phyloP scores from a whole-genome alignment of 139 green algal species.

The Ulvella scutata region DNA sequence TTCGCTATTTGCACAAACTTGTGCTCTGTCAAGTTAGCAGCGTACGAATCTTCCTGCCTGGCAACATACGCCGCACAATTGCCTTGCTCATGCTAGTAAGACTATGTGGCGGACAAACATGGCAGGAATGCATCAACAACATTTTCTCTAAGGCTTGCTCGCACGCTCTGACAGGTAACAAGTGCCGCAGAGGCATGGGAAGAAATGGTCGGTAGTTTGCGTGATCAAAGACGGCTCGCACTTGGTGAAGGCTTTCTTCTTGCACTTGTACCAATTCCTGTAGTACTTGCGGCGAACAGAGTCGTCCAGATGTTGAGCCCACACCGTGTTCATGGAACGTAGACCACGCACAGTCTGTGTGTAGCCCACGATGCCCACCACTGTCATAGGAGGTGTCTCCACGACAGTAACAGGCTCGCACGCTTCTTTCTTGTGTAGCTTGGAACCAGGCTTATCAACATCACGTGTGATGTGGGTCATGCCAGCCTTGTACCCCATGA shows the following conservation, averaged over 20 bases:
- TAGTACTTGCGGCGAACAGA: constrained; percentile 80
- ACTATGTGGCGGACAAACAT: too few relatives aligned
- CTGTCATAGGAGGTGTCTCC: constrained; percentile 91
- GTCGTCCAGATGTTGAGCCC: constrained; percentile 92
- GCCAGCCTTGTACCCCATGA: constrained; percentile 88
- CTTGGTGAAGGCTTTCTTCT: constrained; percentile 99
- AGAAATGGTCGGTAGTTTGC: too few relatives aligned
- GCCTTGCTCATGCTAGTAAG: too few relatives aligned
- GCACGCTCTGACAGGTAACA: too few relatives aligned
- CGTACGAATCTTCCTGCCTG: too few relatives aligned
- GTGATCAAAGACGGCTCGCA: neutral
- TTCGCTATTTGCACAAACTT: too few relatives aligned
- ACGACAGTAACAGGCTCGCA: constrained; percentile 95
- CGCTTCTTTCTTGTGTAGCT: constrained; percentile 99
- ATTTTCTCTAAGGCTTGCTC: too few relatives aligned
- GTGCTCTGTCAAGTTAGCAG: too few relatives aligned
- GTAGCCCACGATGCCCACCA: constrained; percentile 95
- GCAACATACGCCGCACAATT: too few relatives aligned
- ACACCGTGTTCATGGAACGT: constrained; percentile 87
- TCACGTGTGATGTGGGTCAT: constrained; percentile 98
- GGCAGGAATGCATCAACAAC: too few relatives aligned
- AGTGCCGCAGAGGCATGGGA: too few relatives aligned
- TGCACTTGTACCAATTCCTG: constrained; percentile 74
- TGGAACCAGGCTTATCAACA: constrained; percentile 96
- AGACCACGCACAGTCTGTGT: constrained; percentile 84